Base-by-base conservation (phyloP, 768 basidiomycete genomes). In the Termitomyces sp. region DNA sequence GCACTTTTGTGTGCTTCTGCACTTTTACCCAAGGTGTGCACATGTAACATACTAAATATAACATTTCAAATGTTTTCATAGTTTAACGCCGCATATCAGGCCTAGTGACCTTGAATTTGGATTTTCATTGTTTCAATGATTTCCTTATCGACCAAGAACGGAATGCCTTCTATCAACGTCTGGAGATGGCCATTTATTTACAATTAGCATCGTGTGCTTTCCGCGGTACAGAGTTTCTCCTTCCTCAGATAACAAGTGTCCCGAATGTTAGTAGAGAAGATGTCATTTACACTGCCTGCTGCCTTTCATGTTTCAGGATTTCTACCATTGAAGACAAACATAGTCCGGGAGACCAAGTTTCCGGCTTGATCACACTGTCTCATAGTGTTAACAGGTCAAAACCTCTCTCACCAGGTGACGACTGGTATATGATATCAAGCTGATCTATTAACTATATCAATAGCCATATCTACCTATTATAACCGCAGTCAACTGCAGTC, bases 1-100 rank as follows among this genome's bases (percentile, higher is more conserved):
- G 26, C 36, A 57, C 20, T 58, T 51, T 43, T 31, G 44, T 55
- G 52, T 47, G 49, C 49, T 58, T 55, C 54, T 54, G 24, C 29
- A n/a, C n/a, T 36, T 31, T 44, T 48, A 44, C 24, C 42, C 22
- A 53, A 36, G 24, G 41, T 43, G 50, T 49, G 9, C 46, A 53
- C 26, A 52, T 52, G 37, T 52, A 39, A 39, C 37, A 52, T 52
- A 41, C 37, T n/a, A n/a, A 52, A 41, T 39, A 26, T 37, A 41
- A 27, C 26, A 4, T 27, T 29, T 29, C 6, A 14, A 20, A 41
- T 41, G n/a, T 20, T 14, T 12, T 27, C 37, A 26, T 39, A 10
- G 37, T 51, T 7, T 13, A 12, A 27, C 18, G 8, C n/a, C 27
- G 8, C 32, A 13, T 20, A 41, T 39, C 7, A 48, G 26, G 24